A percentile compares a stretch with the other conserved stretches of the same genome.
These are phyloP conservation scores for Xylariales sp. DNA, from an alignment of 2,329 filamentous ascomycete species.

Conservation along the genomic window DNA sequence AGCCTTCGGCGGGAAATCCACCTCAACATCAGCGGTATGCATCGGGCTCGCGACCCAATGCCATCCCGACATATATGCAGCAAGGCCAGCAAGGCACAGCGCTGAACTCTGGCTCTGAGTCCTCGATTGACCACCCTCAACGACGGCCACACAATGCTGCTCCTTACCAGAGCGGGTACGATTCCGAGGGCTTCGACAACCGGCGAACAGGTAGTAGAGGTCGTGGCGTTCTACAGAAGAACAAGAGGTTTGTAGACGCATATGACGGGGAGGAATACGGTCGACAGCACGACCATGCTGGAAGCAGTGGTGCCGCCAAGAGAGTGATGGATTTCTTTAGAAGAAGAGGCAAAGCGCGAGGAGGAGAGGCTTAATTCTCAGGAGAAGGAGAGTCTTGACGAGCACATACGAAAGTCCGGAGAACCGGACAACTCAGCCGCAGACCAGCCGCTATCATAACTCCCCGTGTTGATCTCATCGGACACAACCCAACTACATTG, in stretches of 20 bases:
- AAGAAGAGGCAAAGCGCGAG: constrained; percentile 72
- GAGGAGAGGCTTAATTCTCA: constrained; percentile 38
- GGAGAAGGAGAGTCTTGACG: neutral
- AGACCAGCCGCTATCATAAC: too few species aligned
- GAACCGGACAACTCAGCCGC: too few species aligned
- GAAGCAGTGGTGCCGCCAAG: constrained; percentile 81
- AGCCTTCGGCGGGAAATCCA: constrained; percentile 26
- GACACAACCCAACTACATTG: too few species aligned
- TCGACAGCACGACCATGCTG: constrained; percentile 60
- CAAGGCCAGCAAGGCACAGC: constrained; percentile 42
- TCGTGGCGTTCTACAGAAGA: constrained; percentile 70
- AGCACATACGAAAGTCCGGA: constrained; percentile 6
- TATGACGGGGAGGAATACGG: constrained; percentile 71
- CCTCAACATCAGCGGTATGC: constrained; percentile 38
- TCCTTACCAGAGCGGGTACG: constrained; percentile 39
- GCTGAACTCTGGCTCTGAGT: constrained; percentile 48
- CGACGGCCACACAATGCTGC: constrained; percentile 38
- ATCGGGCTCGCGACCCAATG: constrained; percentile 36
- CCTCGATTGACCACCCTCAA: constrained; percentile 42
- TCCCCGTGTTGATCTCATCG: too few species aligned
- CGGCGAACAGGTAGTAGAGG: constrained; percentile 30
- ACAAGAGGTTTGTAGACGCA: constrained; percentile 82
- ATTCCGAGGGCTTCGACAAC: constrained; percentile 36
- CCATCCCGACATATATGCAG: constrained; percentile 43
- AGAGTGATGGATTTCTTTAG: constrained; percentile 99